Base-by-base conservation (phyloP, 352 stramenopile genomes). In the Globisporangium ultimum region DNA sequence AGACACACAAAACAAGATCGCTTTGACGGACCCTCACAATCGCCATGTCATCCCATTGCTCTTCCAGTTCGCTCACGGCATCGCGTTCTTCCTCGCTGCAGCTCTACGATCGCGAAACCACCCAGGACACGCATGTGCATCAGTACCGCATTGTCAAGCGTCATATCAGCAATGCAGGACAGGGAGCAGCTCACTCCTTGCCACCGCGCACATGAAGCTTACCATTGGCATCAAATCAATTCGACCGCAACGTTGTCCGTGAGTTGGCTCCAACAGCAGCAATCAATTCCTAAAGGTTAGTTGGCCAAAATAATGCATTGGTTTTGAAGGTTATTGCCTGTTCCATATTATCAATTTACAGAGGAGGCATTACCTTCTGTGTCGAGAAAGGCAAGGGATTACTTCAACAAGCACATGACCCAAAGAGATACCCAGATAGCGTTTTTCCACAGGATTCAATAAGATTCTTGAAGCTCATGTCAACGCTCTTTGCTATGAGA, bases 11-110 rank as follows among this genome's bases (percentile, higher is more conserved):
- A 9, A 34, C 17, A 9, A 51, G 18, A 48, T 14, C 9, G n/a
- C 6, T 55, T 40, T n/a, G 13, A 53, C 55, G 41, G 61, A 91
- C 82, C 68, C 80, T 63, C 32, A 91, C 80, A 53, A 91, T 90
- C 50, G 82, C 82, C 78, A 91, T 86, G 66, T 91, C 82, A 58
- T 91, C 82, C 82, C 82, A 91, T 78, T 81, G 75, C 53, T 89
- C 79, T 22, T 85, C 79, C 28, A 50, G 36, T 28, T 52, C 53
- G 58, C 58, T 64, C 50, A n/a, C 46, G 11, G 24, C 42, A 32
- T 64, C 58, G n/a, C 55, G 68, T 13, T 65, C 62, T 7, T 74
- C 61, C 8, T 83, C 72, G 36, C 76, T 88, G 60, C 57, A 68
- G 50, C 63, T 85, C 78, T 88, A 58, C 22, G 58, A 28, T 15